phyloP scores from a whole-genome alignment of 2,329 filamentous ascomycete genomes.

The Rutstroemia sp. region DNA sequence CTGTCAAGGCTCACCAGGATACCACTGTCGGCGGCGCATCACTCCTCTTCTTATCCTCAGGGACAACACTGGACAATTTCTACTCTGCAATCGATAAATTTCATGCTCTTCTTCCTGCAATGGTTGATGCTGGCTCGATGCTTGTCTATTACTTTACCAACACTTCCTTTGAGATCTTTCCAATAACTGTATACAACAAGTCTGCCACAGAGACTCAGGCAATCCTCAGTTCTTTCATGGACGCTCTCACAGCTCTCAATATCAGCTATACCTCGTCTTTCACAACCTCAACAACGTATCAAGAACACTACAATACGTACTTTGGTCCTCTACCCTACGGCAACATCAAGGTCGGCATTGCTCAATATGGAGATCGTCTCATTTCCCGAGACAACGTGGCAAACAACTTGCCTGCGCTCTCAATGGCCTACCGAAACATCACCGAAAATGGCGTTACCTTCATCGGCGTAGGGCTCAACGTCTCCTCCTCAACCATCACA shows the following conservation, averaged over 20 bases:
- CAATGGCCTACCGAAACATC: slow-evolving; percentile 28
- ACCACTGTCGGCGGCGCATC: slow-evolving; percentile 36
- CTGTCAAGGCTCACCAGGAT: slow-evolving; percentile 42
- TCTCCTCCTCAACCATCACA: slow-evolving; percentile 16
- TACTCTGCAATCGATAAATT: slow-evolving; percentile 42
- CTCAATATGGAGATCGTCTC: slow-evolving; percentile 34
- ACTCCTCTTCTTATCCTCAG: slow-evolving; percentile 33
- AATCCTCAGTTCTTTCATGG: slow-evolving; percentile 39
- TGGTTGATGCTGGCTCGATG: slow-evolving; percentile 43
- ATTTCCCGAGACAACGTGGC: slow-evolving; percentile 33
- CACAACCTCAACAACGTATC: slow-evolving; percentile 19
- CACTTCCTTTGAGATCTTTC: slow-evolving; percentile 39
- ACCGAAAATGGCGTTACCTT: slow-evolving; percentile 28
- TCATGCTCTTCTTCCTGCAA: slow-evolving; percentile 36
- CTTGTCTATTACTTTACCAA: slow-evolving; percentile 42
- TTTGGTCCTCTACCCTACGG: slow-evolving; percentile 26
- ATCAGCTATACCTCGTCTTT: slow-evolving; percentile 28
- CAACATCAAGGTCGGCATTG: slow-evolving; percentile 22
- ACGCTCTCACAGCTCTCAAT: slow-evolving; percentile 32
- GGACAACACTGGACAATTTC: slow-evolving; percentile 35
- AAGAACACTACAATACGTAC: slow-evolving; percentile 28
- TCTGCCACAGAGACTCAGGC: slow-evolving; percentile 34
- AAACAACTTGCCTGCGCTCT: slow-evolving; percentile 18
- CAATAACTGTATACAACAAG: slow-evolving; percentile 41
- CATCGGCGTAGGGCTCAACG: slow-evolving; percentile 30